Evolutionary conservation across 1,284 basidiomycete species (phyloP), one percentile per base, ranked within the genome.

Genomic region (Meira miltonrushii): DNA sequence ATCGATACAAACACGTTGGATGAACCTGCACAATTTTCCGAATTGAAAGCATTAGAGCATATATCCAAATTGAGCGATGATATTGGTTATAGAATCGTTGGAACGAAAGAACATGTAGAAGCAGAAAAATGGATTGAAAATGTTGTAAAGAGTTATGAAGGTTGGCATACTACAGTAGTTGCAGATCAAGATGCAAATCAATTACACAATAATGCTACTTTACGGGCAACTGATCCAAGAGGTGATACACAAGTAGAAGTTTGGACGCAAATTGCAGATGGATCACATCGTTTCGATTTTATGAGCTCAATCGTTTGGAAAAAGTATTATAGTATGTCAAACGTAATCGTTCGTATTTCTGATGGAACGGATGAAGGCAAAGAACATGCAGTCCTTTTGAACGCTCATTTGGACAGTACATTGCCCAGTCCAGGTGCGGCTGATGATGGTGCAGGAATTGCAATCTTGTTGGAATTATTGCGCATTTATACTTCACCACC

Each of bases 51-150:
- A 0, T 61, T 75, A 28, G 57, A 64, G 7, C 65, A 74, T 41
- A 76, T 78, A 60, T 62, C 69, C 39, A 62, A 74, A 57, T 69
- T 78, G 39, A 62, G 76, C 68, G 90, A 92, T 75, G 85, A 85
- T 37, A 90, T 94, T 60, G 93, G 93, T 3, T 97, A 87, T 80
- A 84, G 94, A 44, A 94, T 90, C 0, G 90, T 95, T 15, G 94
- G 94, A 0, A 94, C 92, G 0, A 82, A 83, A 43, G 89, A 96
- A 77, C 92, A 96, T 79, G 86, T 89, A 0, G 79, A 85, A 28
- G 92, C 88, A 5, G 92, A 96, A 70, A 80, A 83, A 41, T 96
- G 92, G 86, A 86, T 95, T 81, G 75, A 87, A 19, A 79, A 82
- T 47, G 84, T 88, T 69, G 87, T 88, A 74, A 72, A 23, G 79